Evolutionary conservation across 352 stramenopile species (phyloP), one percentile per base, ranked within the genome.

Genomic region (Pythium myriotylum): DNA sequence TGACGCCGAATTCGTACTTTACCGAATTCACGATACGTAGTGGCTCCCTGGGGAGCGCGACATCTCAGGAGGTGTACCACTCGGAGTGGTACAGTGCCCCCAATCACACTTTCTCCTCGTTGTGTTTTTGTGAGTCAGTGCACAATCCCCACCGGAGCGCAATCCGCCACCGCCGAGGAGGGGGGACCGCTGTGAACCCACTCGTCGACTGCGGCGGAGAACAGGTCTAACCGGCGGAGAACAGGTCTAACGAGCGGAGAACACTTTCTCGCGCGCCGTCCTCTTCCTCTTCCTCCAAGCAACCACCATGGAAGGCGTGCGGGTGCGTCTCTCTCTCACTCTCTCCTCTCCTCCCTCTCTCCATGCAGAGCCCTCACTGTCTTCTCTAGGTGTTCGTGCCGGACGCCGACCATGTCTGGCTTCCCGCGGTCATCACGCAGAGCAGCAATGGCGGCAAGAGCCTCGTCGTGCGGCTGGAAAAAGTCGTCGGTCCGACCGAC

Each of bases 321-420:
- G 63, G 12, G 63, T 70, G 61, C 45, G 63, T 70, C 29, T 55
- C 23, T 50, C 19, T 10, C 29, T 35, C 29, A 10, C 29, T 35
- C 29, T 35, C 29, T 35, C 29, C 10, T 10, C 29, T 10, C 29
- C 5, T 35, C 5, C 10, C 29, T 35, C 29, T 35, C 29, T 35
- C 5, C 10, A 5, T 10, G 5, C 29, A 10, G 5, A 35, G 10
- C 5, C 5, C 29, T 35, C 29, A 35, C 29, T 17, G 17, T 27
- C 33, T 3, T 24, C 24, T 37, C 29, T 74, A 91, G 86, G 84
- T 95, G 20, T 95, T 81, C 55, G 65, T 86, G 39, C 86, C 86
- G 10, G 86, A 95, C 49, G 62, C 61, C 9, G 82, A 91, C 50
- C 83, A 93, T 50, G 67, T 95, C 58, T 95, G 86, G 86, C 72